Base-by-base conservation (phyloP, 441 rosid genomes). In the Gossypium schwendimanii region DNA sequence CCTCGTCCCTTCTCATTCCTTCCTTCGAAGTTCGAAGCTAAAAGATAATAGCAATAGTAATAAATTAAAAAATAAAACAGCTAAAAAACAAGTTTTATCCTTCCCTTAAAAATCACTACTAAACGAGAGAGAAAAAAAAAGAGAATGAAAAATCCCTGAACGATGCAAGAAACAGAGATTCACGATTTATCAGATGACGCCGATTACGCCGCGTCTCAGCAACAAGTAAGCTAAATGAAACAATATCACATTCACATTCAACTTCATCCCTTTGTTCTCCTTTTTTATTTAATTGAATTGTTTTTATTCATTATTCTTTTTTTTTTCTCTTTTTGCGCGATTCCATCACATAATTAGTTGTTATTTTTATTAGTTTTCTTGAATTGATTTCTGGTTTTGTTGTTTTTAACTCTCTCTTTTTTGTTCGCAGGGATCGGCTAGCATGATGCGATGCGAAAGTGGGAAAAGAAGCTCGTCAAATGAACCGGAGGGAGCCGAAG, bases 151-250 rank as follows among this genome's bases (percentile, higher is more conserved):
- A 73, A 81, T 72, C 73, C 71, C 50, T 63, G n/a, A 63, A 41
- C 75, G 62, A 93, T 91, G 90, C 95, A 83, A 71, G 93, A 93
- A 84, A 50, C 91, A 9, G 99, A 93, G 73, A 84, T 86, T 62
- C 87, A 87, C 65, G 99, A 96, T 79, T 86, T 96, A 70, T 90
- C 98, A 3, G 99, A 96, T 85, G 99, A 96, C 83, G 91, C 98
- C 59, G 98, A 96, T 80, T 96, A 91, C 85, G 98, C 97, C 2
- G 98, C 96, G 8, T 93, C 99, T 33, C 80, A 83, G 52, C 92
- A 83, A 26, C 94, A 93, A 76, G 98, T 91, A 83, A 77, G 73
- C 24, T n/a, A 15, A 15, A 36, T 20, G 11, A 21, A 54, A 58
- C 2, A 60, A 23, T 1, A 64, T n/a, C 24, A 24, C 2, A 21